phyloP scores from a whole-genome alignment of 2,329 filamentous ascomycete genomes.

The Diaporthe citriasiana region DNA sequence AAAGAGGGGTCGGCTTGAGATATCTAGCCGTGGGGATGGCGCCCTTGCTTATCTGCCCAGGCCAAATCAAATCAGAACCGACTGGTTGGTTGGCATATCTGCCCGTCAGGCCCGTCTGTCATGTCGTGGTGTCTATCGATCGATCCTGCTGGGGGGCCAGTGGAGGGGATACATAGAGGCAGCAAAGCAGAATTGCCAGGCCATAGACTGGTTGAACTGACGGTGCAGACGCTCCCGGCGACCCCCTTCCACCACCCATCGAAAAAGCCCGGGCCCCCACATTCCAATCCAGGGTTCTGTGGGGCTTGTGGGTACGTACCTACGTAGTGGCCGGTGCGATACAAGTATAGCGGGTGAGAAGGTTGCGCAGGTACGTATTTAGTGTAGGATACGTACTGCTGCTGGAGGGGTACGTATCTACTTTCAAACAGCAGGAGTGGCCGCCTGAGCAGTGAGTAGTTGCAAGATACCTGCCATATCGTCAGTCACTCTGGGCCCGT shows the following conservation, averaged over 20 bases:
- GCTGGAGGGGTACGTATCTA: conserved; percentile 1
- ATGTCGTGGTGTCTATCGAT: conserved; percentile 16
- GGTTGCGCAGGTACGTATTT: not conserved
- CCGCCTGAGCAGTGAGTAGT: not conserved
- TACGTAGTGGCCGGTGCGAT: conserved; percentile 28
- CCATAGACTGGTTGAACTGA: not conserved
- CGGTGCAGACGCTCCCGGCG: conserved; percentile 20
- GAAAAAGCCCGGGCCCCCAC: conserved; percentile 24
- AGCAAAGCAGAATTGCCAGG: not conserved
- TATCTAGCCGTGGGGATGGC: conserved; percentile 32
- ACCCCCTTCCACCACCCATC: not conserved
- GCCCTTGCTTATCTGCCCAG: conserved; percentile 23
- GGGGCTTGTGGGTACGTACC: conserved; percentile 25
- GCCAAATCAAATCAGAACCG: conserved; percentile 16
- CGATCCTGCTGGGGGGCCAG: not conserved
- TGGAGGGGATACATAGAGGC: not conserved
- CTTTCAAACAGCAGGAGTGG: conserved; percentile 2
- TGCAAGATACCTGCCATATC: not conserved
- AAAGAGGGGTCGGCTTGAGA: conserved; percentile 29
- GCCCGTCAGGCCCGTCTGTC: not conserved
- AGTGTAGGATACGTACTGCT: not conserved
- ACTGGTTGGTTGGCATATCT: conserved; percentile 18
- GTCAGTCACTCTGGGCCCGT: conserved; percentile 2
- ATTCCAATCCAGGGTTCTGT: conserved; percentile 22
- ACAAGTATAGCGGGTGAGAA: not conserved